Evolutionary conservation across 345 rosid species (phyloP), one percentile per base, ranked within the genome.

Genomic region (Raphanus raphanistrum): DNA sequence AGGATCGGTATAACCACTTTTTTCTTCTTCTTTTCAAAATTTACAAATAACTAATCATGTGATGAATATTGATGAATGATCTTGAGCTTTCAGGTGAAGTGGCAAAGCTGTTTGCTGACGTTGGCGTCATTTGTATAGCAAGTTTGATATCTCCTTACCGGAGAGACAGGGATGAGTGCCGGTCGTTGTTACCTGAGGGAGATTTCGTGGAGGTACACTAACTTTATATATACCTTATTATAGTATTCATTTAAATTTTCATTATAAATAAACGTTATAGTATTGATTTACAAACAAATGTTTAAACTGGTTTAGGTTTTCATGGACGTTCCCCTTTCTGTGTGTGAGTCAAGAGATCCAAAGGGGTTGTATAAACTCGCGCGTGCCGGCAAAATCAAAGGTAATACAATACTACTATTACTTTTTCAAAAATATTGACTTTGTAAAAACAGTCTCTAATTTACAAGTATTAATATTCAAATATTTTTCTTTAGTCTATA

Each of bases 361-460:
- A 92, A 92, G 81, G 96, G 96, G 64, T 78, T 92, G 62, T 92
- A 92, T 85, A 90, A 89, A 78, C 93, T 92, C 67, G 97, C 96
- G 33, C 87, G 97, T 57, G 93, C 96, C 21, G 97, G 97, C 59
- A 92, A 89, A 81, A 89, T 92, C 77, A 90, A 86, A 85, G 92
- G 95, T 88, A 33, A 3, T n/a, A 8, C 5, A 28, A n/a, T 48
- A 4, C 7, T n/a, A n/a, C 3, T 28, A 62, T 0, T 57, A 52
- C 32, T 8, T 38, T 38, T 57, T 27, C 67, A 2, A 36, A 62
- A 57, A 1, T 57, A 61, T 66, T 63, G 73, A 21, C 38, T 59
- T 60, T 69, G 63, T 21, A 21, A 21, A 21, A 21, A 21, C 21
- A 21, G 21, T 21, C 21, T 21, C 21, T 21, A 21, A 21, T 21